phyloP scores from a whole-genome alignment of 345 rosid species.

The Balakata baccata region DNA sequence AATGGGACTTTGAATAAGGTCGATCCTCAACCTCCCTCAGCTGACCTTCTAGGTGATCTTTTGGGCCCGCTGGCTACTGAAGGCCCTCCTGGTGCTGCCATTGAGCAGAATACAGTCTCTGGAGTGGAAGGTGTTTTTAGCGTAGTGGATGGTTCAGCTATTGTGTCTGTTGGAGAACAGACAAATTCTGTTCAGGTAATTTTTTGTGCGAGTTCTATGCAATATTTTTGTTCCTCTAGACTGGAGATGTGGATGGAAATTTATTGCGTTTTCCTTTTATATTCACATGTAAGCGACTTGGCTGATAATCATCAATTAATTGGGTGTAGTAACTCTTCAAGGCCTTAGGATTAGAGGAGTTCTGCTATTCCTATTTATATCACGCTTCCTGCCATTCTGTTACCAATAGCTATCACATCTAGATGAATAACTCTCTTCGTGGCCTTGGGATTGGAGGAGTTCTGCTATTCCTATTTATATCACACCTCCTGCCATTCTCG shows the following conservation, averaged over 20 bases:
- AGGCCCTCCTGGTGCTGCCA: constrained; percentile 61
- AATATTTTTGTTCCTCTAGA: neutral
- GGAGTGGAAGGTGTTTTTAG: constrained; percentile 47
- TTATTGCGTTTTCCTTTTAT: neutral
- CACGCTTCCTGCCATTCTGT: neutral
- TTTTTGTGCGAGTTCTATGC: constrained; percentile 3
- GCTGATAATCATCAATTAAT: neutral
- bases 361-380: neutral
- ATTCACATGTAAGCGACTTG: too few relatives aligned
- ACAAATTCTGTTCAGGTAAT: constrained; percentile 67
- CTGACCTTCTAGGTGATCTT: constrained; percentile 75
- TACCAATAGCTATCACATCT: too few relatives aligned
- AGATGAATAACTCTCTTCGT: neutral
- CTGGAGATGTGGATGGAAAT: neutral
- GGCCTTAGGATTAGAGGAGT: neutral
- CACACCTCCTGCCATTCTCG: neutral
- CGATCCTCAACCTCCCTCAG: constrained; percentile 58
- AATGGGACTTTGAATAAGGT: constrained; percentile 56
- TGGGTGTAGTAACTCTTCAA: neutral
- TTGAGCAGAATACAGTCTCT: constrained; percentile 41
- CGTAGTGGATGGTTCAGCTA: constrained; percentile 64
- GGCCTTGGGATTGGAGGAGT: neutral
- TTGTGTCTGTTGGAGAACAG: constrained; percentile 72
- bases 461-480: neutral
- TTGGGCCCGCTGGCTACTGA: constrained; percentile 87